Evolutionary conservation across 352 stramenopile species (phyloP).

Genomic region (Phytopythium chamaehyphon): DNA sequence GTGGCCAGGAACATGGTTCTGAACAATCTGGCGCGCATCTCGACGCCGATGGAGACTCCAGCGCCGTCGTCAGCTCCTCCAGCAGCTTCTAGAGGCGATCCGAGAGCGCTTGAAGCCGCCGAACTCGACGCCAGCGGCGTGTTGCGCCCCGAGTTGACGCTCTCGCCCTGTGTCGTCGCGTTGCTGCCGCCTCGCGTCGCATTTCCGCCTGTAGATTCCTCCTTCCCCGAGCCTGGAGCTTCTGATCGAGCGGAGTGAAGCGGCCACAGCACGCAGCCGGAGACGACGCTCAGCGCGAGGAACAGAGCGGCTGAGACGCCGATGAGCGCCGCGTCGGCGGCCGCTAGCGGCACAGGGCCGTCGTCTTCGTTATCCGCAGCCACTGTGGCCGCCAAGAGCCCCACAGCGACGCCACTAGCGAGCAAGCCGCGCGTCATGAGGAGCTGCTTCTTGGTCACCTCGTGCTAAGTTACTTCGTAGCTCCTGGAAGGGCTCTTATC

Average conservation of each 20-base stretch:
- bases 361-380: background rate
- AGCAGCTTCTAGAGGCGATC: conserved; percentile 8
- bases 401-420: background rate
- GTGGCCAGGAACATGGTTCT: conserved; percentile 41
- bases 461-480: too few relatives aligned
- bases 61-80: conserved; percentile 25
- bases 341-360: conserved; percentile 21
- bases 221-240: background rate
- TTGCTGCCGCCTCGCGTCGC: background rate
- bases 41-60: conserved; percentile 38
- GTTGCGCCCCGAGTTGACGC: conserved; percentile 6
- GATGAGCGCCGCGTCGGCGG: conserved; percentile 26
- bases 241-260: too few relatives aligned
- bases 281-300: conserved; percentile 29
- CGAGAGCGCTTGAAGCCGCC: background rate
- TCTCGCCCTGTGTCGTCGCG: background rate
- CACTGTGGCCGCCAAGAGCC: background rate
- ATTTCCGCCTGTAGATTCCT: background rate
- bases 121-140: background rate
- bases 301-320: conserved; percentile 35
- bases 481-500: too few relatives aligned
- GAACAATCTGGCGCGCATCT: conserved; percentile 58
- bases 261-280: conserved; percentile 24
- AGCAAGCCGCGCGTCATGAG: background rate
- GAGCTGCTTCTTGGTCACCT: too few relatives aligned